phyloP scores from a whole-genome alignment of 495 filamentous ascomycete species.

The Margaritispora aquatica region DNA sequence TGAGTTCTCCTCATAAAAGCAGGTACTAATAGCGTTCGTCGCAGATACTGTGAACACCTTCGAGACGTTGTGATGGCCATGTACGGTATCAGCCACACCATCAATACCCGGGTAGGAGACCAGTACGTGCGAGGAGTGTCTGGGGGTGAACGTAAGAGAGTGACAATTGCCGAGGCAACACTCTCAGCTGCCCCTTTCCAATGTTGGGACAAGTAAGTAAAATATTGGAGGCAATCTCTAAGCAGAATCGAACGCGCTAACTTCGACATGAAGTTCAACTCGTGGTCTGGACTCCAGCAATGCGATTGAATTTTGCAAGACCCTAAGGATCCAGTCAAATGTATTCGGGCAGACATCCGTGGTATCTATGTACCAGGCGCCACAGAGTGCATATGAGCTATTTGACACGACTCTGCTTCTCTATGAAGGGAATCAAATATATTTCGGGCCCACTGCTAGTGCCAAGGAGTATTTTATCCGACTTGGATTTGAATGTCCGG shows the following conservation, averaged over 20 bases:
- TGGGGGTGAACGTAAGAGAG: conserved; percentile 77
- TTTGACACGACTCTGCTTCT: conserved; percentile 58
- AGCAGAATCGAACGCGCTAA: neutral
- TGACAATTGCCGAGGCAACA: conserved; percentile 64
- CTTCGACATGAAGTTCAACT: conserved; percentile 34
- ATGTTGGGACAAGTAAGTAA: conserved; percentile 30
- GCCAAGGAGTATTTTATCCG: conserved; percentile 56
- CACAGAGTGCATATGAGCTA: conserved; percentile 39
- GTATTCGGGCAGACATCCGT: conserved; percentile 24
- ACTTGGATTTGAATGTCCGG: conserved; percentile 49
- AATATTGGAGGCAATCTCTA: neutral
- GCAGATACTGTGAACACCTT: conserved; percentile 53
- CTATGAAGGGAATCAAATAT: conserved; percentile 59
- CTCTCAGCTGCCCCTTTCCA: conserved; percentile 46
- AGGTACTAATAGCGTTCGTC: conserved; percentile 54
- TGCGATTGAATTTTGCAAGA: conserved; percentile 38
- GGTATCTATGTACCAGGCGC: conserved; percentile 47
- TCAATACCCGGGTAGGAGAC: conserved; percentile 69
- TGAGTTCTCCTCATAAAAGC: conserved; percentile 38
- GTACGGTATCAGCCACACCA: conserved; percentile 66
- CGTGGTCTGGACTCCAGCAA: conserved; percentile 44
- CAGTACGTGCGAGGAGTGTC: conserved; percentile 71
- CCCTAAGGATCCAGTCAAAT: conserved; percentile 40
- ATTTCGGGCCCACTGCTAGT: conserved; percentile 50
- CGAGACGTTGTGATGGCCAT: conserved; percentile 72